Percentiles rank a stretch among this genome's conserved stretches.
Conservation (phyloP, 257 asterid species). For the Solanum bukasovii region DNA sequence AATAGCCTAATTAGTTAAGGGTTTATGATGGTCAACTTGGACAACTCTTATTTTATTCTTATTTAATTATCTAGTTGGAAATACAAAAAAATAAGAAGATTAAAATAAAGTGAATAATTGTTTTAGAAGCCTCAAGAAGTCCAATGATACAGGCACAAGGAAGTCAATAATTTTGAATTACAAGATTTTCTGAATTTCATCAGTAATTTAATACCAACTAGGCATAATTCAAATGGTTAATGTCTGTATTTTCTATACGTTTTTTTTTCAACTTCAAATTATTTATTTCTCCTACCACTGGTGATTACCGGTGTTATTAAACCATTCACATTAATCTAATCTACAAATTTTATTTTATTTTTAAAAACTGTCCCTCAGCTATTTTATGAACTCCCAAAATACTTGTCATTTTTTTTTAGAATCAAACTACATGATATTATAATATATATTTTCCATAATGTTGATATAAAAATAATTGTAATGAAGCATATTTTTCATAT, state of each 20-base stretch:
- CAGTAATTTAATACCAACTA: not conserved
- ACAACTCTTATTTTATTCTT: not conserved
- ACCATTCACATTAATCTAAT: not conserved
- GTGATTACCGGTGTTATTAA: not conserved
- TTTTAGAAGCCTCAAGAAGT: not conserved
- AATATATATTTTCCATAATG: not conserved
- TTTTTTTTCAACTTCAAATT: not conserved
- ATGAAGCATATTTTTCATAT: not conserved
- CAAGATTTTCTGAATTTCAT: not conserved
- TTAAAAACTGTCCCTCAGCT: not conserved
- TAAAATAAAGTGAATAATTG: not conserved
- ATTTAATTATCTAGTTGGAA: not conserved
- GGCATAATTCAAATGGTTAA: not conserved
- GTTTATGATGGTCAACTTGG: not conserved
- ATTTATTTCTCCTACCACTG: not conserved
- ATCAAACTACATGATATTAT: not conserved
- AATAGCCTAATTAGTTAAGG: not conserved
- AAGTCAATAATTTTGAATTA: not conserved
- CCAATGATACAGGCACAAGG: not conserved
- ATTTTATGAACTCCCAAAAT: not conserved
- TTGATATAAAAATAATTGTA: not conserved
- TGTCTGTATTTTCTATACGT: not conserved
- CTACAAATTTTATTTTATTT: too few relatives aligned
- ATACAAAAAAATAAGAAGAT: not conserved
- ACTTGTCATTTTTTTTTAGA: not conserved